Evolutionary conservation across 306 rosid species (phyloP).

Genomic region (Calophaca sinica): DNA sequence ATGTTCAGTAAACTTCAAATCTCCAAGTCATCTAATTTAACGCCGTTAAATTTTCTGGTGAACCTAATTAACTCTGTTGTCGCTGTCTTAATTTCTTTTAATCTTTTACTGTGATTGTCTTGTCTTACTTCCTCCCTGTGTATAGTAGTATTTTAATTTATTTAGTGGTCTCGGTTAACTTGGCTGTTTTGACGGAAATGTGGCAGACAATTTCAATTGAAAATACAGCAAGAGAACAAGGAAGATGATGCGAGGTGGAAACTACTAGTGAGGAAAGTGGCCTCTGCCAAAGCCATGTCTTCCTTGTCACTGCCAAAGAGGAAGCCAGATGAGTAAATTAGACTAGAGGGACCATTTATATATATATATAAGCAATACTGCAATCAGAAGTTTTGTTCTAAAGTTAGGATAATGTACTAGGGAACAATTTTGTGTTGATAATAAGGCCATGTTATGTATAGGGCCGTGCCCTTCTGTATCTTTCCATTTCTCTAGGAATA

Average conservation of each 20-base stretch:
- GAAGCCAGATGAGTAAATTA: constrained; percentile 47
- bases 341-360: neutral
- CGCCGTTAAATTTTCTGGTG: neutral
- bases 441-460: neutral
- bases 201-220: constrained; percentile 72
- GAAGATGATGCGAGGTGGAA: constrained; percentile 73
- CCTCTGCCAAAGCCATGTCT: constrained; percentile 72
- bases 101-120: neutral
- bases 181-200: constrained; percentile 21
- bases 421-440: neutral
- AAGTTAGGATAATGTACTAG: too few species aligned
- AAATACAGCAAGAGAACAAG: constrained; percentile 52
- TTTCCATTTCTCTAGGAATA: neutral
- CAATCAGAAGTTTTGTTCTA: constrained; percentile 41
- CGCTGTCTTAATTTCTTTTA: neutral
- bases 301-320: constrained; percentile 62
- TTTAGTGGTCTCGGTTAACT: constrained; percentile 2
- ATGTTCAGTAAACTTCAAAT: neutral
- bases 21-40: neutral
- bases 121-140: neutral
- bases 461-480: neutral
- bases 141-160: neutral
- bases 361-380: neutral
- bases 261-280: constrained; percentile 74
- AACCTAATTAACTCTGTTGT: constrained; percentile 12